Evolutionary conservation across 2,329 filamentous ascomycete genomes (phyloP).

Genomic region (Knoxdaviesia capensis): DNA sequence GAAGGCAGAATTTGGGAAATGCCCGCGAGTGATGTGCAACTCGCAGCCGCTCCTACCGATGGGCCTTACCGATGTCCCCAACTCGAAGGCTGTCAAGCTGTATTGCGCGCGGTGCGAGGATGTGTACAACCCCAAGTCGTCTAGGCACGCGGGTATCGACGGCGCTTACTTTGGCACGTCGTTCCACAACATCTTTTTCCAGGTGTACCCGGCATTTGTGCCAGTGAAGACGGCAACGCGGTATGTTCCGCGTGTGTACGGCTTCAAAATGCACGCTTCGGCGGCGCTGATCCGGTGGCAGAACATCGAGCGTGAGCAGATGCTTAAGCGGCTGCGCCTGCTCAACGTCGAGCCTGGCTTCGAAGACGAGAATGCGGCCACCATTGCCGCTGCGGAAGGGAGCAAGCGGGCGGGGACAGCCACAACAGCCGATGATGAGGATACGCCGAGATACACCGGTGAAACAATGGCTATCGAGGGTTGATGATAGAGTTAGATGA

Average conservation of each 20-base stretch:
- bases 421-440: too few relatives aligned
- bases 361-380: constrained; percentile 36
- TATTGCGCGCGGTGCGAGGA: constrained; percentile 97
- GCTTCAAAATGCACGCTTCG: constrained; percentile 84
- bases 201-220: constrained; percentile 83
- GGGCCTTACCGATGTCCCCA: constrained; percentile 78
- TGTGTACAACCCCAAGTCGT: constrained; percentile 96
- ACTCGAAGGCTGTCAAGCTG: constrained; percentile 80
- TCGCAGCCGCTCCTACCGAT: constrained; percentile 86
- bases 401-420: too few relatives aligned
- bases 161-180: constrained; percentile 96
- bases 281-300: constrained; percentile 88
- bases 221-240: constrained; percentile 70
- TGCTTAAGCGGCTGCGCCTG: constrained; percentile 54
- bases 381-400: too few relatives aligned
- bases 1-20: constrained; percentile 94
- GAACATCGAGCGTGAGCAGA: constrained; percentile 56
- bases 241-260: constrained; percentile 80
- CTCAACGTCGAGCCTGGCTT: constrained; percentile 65
- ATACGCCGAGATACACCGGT: too few relatives aligned
- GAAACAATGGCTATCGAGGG: too few relatives aligned
- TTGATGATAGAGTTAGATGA: too few relatives aligned
- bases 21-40: constrained; percentile 86
- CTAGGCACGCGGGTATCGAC: constrained; percentile 84
- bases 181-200: constrained; percentile 98